Evolutionary conservation across 108 stramenopile species (phyloP).

Genomic region (Aurantiochytrium sp.): DNA sequence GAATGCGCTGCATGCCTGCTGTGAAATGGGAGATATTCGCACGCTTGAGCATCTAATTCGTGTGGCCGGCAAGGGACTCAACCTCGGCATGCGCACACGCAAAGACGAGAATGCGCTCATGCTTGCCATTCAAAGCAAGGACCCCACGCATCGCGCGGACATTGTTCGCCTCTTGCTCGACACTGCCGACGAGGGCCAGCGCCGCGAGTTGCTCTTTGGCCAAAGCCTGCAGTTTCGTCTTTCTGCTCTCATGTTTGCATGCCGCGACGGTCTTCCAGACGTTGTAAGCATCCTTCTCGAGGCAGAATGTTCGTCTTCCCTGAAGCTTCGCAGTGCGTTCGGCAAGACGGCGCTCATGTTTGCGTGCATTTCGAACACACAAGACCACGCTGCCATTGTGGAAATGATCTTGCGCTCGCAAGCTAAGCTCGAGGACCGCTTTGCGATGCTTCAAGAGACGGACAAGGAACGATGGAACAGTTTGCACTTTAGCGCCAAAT

Average conservation of each 20-base stretch:
- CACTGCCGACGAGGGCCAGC: not conserved
- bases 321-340: not conserved
- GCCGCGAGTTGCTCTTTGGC: not conserved
- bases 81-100: not conserved
- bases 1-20: slow-evolving; percentile 10
- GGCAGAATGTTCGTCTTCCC: not conserved
- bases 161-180: not conserved
- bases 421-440: not conserved
- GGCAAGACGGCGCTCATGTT: slow-evolving; percentile 11
- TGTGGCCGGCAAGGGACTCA: not conserved
- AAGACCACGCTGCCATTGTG: not conserved
- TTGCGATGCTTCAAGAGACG: not conserved
- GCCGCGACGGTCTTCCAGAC: not conserved
- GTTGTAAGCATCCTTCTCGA: not conserved
- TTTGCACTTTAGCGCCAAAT: not conserved
- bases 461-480: not conserved
- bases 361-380: not conserved
- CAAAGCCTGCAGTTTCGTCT: not conserved
- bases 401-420: not conserved
- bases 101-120: not conserved
- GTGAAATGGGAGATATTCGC: not conserved
- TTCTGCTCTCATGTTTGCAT: not conserved
- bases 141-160: not conserved
- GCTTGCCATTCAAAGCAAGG: not conserved
- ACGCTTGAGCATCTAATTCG: not conserved